These are phyloP conservation scores for Suhomyces kunorum DNA, from an alignment of 1,139 yeast genomes.

Conservation along the genomic window DNA sequence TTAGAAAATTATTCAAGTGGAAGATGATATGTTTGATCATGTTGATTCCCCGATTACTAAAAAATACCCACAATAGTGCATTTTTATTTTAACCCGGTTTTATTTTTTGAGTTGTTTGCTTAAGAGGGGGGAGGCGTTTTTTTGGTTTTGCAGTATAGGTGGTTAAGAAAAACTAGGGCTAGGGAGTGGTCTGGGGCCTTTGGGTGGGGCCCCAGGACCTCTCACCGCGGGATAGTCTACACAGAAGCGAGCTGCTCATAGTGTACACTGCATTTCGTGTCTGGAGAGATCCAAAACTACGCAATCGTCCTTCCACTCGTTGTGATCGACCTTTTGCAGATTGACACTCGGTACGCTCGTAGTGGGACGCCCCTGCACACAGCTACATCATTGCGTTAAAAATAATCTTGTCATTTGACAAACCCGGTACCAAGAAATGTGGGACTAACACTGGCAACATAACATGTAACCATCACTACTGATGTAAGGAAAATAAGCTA, in stretches of 20 bases:
- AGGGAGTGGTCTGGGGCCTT: neutral
- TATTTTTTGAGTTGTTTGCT: constrained; percentile 2
- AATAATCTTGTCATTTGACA: constrained; percentile 5
- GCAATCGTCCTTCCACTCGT: neutral
- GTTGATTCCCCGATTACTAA: constrained; percentile 12
- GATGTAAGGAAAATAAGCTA: constrained; percentile 2
- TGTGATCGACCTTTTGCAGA: neutral
- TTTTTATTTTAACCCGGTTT: constrained; percentile 3
- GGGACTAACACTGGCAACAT: constrained; percentile 3
- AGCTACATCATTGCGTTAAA: neutral
- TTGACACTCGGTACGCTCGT: constrained; percentile 4
- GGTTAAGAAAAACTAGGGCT: neutral
- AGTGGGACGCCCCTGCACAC: constrained; percentile 4
- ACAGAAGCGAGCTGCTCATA: too few species aligned
- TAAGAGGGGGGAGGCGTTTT: constrained; percentile 3
- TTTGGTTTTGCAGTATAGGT: constrained; percentile 1
- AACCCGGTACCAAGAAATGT: constrained; percentile 7
- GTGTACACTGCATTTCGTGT: too few species aligned
- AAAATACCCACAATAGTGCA: constrained; percentile 8
- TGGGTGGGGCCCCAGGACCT: neutral
- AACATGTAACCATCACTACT: constrained; percentile 3
- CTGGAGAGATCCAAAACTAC: too few species aligned
- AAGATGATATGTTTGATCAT: constrained; percentile 13
- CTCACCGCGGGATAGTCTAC: too few species aligned
- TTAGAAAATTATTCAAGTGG: constrained; percentile 10